These are phyloP conservation scores for Suhomyces sp. DNA, from an alignment of 805 yeast species.

Conservation along the genomic window DNA sequence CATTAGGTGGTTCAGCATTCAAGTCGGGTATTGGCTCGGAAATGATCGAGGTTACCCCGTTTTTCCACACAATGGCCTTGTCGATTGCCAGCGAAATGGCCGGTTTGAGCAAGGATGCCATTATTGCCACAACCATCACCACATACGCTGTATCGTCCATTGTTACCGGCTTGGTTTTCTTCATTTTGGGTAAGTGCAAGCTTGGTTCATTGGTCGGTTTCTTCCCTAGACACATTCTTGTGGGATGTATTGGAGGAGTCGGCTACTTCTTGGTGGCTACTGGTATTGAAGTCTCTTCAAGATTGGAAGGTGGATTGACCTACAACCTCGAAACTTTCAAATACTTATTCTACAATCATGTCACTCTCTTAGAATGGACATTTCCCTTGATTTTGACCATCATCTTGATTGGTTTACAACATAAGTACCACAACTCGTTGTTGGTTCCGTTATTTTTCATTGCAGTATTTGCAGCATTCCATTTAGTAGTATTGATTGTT, in stretches of 20 bases:
- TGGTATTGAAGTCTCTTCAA: conserved; percentile 86
- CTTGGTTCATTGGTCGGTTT: conserved; percentile 89
- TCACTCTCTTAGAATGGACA: conserved; percentile 51
- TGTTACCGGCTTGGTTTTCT: conserved; percentile 82
- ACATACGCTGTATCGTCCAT: conserved; percentile 81
- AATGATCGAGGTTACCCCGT: conserved; percentile 99
- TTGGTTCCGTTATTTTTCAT: conserved; percentile 82
- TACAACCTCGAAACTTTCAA: conserved; percentile 58
- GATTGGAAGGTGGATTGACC: conserved; percentile 69
- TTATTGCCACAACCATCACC: conserved; percentile 81
- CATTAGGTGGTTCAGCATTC: conserved; percentile 89
- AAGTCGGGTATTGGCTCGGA: conserved; percentile 93
- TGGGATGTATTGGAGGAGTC: conserved; percentile 98
- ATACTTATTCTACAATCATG: conserved; percentile 42
- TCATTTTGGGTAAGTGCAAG: conserved; percentile 68
- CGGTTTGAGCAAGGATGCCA: conserved; percentile 44
- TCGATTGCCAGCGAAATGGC: conserved; percentile 60
- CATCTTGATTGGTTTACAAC: conserved; percentile 56
- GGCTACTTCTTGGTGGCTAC: conserved; percentile 90
- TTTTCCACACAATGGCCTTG: conserved; percentile 92
- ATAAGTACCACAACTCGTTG: conserved; percentile 57
- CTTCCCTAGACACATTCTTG: conserved; percentile 92
- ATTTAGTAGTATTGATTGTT: conserved; percentile 57
- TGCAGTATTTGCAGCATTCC: conserved; percentile 65
- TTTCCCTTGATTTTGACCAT: conserved; percentile 66